A percentile compares a stretch with the other conserved stretches of the same genome.
Conservation (phyloP, 139 green algal species). For the Haematococcus sp. region DNA sequence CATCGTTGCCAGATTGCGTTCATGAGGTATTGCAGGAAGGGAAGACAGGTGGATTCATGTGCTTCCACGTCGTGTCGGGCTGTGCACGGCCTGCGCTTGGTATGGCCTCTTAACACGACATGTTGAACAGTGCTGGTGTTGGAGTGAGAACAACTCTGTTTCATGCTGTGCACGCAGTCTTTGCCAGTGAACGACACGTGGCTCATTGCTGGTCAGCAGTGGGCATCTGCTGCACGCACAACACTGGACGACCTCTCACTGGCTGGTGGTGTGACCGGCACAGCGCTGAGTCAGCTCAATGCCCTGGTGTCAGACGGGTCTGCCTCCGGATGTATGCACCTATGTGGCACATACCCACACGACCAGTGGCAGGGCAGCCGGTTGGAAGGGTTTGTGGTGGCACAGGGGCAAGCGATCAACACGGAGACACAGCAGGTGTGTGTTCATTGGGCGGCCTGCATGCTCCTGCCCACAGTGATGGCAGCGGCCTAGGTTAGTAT, state of each 20-base stretch:
- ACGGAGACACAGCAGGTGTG: not conserved
- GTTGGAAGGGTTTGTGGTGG: slow-evolving; percentile 59
- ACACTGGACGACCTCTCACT: slow-evolving; percentile 41
- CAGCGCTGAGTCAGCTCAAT: slow-evolving; percentile 18
- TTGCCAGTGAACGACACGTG: slow-evolving; percentile 61
- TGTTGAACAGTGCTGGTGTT: too few relatives aligned
- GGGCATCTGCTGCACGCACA: slow-evolving; percentile 22
- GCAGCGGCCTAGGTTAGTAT: too few relatives aligned
- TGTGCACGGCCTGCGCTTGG: too few relatives aligned
- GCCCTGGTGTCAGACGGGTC: slow-evolving; percentile 4
- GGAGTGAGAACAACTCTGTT: not conserved
- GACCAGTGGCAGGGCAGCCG: slow-evolving; percentile 53
- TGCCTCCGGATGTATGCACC: slow-evolving; percentile 27
- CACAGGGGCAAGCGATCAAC: slow-evolving; percentile 33
- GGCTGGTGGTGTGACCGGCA: slow-evolving; percentile 30
- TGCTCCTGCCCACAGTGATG: too few relatives aligned
- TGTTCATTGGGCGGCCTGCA: not conserved
- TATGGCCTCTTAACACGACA: too few relatives aligned
- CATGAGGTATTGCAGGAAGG: too few relatives aligned
- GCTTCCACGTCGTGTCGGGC: too few relatives aligned
- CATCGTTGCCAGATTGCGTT: too few relatives aligned
- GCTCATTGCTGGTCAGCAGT: slow-evolving; percentile 23
- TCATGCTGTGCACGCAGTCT: slow-evolving; percentile 2
- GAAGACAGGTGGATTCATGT: too few relatives aligned
- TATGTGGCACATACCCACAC: slow-evolving; percentile 55